Evolutionary conservation across 306 rosid genomes (phyloP).

Genomic region (Alnus rubra): DNA sequence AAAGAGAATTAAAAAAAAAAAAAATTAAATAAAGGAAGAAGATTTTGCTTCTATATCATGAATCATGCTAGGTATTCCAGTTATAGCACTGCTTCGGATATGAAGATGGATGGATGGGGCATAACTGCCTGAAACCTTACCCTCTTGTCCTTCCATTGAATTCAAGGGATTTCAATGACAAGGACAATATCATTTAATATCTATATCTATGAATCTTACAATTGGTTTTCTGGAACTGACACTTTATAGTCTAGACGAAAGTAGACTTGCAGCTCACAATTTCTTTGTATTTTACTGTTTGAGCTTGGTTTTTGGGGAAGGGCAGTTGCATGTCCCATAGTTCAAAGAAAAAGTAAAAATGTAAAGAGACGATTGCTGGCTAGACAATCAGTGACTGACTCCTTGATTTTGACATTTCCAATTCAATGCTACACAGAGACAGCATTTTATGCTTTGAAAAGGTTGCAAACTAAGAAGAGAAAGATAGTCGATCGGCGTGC

Average conservation of each 20-base stretch:
- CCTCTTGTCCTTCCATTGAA: neutral
- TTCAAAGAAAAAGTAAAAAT: neutral
- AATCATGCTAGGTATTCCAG: neutral
- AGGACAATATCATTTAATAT: neutral
- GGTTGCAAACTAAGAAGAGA: constrained; percentile 73
- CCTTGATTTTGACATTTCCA: constrained; percentile 15
- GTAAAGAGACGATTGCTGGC: neutral
- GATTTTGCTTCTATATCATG: neutral
- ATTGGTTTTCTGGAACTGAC: constrained; percentile 1
- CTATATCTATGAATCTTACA: neutral
- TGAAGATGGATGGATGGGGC: neutral
- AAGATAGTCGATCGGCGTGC: constrained; percentile 87
- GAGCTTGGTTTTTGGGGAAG: neutral
- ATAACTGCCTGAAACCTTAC: neutral
- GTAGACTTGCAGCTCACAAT: neutral
- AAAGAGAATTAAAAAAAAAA: neutral
- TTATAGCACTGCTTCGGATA: neutral
- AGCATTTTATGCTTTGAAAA: constrained; percentile 64
- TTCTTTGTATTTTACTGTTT: neutral
- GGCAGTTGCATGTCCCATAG: neutral
- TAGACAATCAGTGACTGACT: constrained; percentile 1
- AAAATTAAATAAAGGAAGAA: neutral
- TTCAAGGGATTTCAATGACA: neutral
- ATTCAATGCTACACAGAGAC: constrained; percentile 49
- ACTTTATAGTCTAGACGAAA: neutral